Conservation (phyloP, 2,329 filamentous ascomycete genomes). For the Talaromyces atroroseus region DNA sequence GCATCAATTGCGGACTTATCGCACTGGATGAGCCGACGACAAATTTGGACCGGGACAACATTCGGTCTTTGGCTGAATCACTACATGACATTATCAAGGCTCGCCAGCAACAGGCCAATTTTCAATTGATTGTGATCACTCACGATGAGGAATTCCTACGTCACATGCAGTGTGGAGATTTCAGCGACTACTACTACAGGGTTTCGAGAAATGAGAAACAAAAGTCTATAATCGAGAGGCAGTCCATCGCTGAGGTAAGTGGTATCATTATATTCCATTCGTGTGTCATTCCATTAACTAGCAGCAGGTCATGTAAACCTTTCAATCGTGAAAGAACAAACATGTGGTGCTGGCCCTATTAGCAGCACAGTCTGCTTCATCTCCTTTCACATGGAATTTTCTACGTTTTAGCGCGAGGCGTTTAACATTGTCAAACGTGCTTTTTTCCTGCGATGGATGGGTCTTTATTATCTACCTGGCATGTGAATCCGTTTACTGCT, state of each 20-base stretch:
- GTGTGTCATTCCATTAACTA: background rate
- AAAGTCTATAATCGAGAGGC: slow-evolving; percentile 76
- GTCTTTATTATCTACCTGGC: background rate
- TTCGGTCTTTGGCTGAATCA: slow-evolving; percentile 77
- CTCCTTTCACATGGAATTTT: background rate
- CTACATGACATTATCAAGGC: slow-evolving; percentile 81
- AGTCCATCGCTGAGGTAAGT: slow-evolving; percentile 47
- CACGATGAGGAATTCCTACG: slow-evolving; percentile 95
- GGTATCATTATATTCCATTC: background rate
- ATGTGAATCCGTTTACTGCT: background rate
- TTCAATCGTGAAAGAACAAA: background rate
- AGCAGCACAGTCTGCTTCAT: too few relatives aligned
- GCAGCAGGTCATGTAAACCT: background rate
- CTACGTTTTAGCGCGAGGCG: background rate
- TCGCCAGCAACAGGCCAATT: slow-evolving; percentile 81
- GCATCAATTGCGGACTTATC: slow-evolving; percentile 90
- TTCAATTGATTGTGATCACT: slow-evolving; percentile 97
- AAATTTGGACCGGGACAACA: slow-evolving; percentile 93
- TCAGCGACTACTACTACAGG: slow-evolving; percentile 85
- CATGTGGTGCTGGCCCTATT: too few relatives aligned
- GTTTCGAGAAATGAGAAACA: slow-evolving; percentile 77
- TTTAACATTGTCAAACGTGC: background rate
- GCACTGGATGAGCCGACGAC: slow-evolving; percentile 97
- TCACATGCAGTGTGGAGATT: slow-evolving; percentile 90
- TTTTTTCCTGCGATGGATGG: background rate